A percentile compares a stretch with the other conserved stretches of the same genome.
Evolutionary conservation across 148 eudicot species (phyloP).

Genomic region (Mesembryanthemum crystallinum): DNA sequence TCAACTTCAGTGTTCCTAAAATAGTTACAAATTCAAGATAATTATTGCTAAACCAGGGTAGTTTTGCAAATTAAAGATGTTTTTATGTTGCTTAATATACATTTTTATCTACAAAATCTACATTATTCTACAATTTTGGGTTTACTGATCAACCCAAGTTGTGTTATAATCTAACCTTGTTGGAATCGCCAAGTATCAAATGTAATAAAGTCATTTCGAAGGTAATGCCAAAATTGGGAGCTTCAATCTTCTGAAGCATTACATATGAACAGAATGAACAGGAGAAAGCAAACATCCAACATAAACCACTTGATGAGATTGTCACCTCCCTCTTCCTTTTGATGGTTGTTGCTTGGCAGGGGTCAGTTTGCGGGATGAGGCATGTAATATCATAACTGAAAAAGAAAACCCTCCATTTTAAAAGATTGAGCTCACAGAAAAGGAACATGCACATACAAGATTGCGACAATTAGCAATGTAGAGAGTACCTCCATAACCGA

Average conservation of each 20-base stretch:
- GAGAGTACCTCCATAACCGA: conserved; percentile 68
- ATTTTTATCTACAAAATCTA: too few species aligned
- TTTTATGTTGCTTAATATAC: too few species aligned
- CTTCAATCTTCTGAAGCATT: conserved; percentile 8
- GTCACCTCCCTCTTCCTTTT: conserved; percentile 35
- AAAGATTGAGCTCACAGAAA: background rate
- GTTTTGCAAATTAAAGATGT: too few species aligned
- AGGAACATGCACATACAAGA: background rate
- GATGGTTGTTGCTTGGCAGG: conserved; percentile 54
- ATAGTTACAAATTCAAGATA: too few species aligned
- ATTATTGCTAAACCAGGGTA: too few species aligned
- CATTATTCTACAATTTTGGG: too few species aligned
- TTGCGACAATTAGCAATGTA: background rate
- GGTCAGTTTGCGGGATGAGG: conserved; percentile 82
- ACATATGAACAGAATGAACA: background rate
- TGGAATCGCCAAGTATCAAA: background rate
- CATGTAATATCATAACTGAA: conserved; percentile 71
- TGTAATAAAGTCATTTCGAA: too few species aligned
- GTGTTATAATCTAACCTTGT: background rate
- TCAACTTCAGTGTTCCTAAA: background rate
- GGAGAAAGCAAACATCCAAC: background rate
- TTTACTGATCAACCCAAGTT: too few species aligned
- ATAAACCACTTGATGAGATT: background rate
- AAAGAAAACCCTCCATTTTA: background rate
- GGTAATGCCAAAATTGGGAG: conserved; percentile 10